Base-by-base conservation (phyloP, 1,284 basidiomycete genomes). In the Vanrija sp. region DNA sequence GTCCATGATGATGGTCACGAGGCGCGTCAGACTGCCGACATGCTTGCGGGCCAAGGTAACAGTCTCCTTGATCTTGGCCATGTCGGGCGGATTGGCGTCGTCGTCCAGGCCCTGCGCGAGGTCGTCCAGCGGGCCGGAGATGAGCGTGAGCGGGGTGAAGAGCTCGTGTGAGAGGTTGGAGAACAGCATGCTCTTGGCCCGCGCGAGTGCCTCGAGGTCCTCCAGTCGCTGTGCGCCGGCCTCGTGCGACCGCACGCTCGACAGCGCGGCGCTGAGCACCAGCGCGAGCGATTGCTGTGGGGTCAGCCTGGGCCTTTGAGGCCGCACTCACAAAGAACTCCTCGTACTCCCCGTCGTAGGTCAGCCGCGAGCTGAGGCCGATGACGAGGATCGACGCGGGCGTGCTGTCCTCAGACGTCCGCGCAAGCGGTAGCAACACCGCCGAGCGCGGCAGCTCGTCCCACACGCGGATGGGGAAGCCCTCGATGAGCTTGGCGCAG, bases 121-220 rank as follows among this genome's bases (percentile, higher is more conserved):
- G 48, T 73, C 73, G 21, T 75, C 71, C 48, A 74, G 54, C 0
- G 73, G 73, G 18, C 70, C 73, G 14, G 68, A 53, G n/a, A 79
- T 73, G 6, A 79, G 62, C 0, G 75, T 75, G 4, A 78, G 61
- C 0, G 78, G 78, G 3, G 77, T 78, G 3, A 77, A 50, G 0
- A 78, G 62, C 55, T 78, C 75, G 61, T 76, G 76, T 5, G 65
- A 69, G 49, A 77, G 65, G 54, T 73, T 74, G n/a, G 71, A 71
- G 61, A 75, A 73, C 23, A 76, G 62, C 29, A 67, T 34, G 19
- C 63, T 70, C 61, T 75, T 77, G 5, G 77, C 76, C n/a, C 74
- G 60, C 46, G 78, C 77, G n/a, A 80, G 63, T 3, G 68, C 65
- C 9, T 75, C 72, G 7, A 78, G 68, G 34, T 78, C 76, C 14